Percentiles rank a stretch among this genome's conserved stretches.
phyloP scores from a whole-genome alignment of 179 eudicot genomes.

The Beta lomatogona region DNA sequence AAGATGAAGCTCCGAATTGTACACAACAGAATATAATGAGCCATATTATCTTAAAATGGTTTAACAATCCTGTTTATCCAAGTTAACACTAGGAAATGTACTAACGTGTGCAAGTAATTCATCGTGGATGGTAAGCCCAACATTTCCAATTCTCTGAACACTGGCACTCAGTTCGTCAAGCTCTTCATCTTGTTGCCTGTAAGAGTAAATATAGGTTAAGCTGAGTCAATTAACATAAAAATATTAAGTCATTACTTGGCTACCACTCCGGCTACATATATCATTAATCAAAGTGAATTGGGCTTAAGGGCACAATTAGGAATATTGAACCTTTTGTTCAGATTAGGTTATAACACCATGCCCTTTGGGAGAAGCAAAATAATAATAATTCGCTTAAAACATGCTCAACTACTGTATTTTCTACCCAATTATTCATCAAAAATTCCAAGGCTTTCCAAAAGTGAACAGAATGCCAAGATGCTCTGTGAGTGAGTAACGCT shows the following conservation, averaged over 20 bases:
- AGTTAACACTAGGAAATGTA: constrained; percentile 5
- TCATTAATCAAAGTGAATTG: background rate
- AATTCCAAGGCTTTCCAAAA: background rate
- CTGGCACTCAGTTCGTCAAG: constrained; percentile 88
- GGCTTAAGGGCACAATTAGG: background rate
- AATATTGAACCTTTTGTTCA: background rate
- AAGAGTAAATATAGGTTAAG: constrained; percentile 21
- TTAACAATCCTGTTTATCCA: background rate
- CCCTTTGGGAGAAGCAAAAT: background rate
- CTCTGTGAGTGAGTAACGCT: background rate
- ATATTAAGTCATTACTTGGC: background rate
- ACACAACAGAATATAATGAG: background rate
- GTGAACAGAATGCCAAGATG: background rate
- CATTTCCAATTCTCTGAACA: constrained; percentile 82
- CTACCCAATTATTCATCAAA: too few relatives aligned
- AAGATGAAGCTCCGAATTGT: background rate
- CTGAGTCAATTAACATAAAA: background rate
- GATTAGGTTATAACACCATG: background rate
- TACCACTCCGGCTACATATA: background rate
- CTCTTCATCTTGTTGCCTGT: constrained; percentile 93
- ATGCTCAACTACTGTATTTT: background rate
- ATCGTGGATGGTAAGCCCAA: constrained; percentile 91
- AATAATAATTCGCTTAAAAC: background rate
- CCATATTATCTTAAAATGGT: background rate
- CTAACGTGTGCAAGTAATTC: constrained; percentile 85